Conservation (phyloP, 805 yeast species). For the Debaryomyces hansenii region DNA sequence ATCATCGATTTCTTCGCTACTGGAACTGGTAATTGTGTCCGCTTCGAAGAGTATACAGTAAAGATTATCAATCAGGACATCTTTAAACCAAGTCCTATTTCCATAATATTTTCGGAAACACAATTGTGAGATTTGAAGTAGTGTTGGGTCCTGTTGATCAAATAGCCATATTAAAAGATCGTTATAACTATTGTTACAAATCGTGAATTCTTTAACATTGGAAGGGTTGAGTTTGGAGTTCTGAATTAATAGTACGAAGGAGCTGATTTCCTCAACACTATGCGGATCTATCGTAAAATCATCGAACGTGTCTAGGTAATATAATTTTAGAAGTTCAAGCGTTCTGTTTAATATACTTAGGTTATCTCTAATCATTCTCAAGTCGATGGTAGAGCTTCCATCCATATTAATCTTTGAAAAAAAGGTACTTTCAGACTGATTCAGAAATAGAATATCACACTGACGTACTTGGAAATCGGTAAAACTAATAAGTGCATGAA, state of each 20-base stretch:
- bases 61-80: conserved; percentile 1
- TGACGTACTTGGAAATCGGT: not conserved
- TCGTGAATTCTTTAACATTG: not conserved
- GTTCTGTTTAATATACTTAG: not conserved
- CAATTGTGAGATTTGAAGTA: not conserved
- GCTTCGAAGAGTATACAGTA: conserved; percentile 1
- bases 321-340: conserved; percentile 5
- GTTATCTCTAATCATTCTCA: not conserved
- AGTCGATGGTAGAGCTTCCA: not conserved
- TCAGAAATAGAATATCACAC: not conserved
- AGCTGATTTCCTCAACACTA: conserved; percentile 5
- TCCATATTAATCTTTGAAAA: not conserved
- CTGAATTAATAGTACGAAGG: not conserved
- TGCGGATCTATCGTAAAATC: not conserved
- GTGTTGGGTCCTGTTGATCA: conserved; percentile 3
- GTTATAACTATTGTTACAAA: conserved; percentile 4
- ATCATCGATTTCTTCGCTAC: not conserved
- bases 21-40: not conserved
- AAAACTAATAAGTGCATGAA: conserved; percentile 7
- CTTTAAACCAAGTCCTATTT: not conserved
- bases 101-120: conserved; percentile 12
- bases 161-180: conserved; percentile 15
- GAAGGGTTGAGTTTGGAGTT: not conserved
- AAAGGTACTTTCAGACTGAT: not conserved
- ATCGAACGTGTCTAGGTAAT: conserved; percentile 11